These are phyloP conservation scores for Fusarium acutatum DNA, from an alignment of 2,329 filamentous ascomycete genomes.

Conservation along the genomic window DNA sequence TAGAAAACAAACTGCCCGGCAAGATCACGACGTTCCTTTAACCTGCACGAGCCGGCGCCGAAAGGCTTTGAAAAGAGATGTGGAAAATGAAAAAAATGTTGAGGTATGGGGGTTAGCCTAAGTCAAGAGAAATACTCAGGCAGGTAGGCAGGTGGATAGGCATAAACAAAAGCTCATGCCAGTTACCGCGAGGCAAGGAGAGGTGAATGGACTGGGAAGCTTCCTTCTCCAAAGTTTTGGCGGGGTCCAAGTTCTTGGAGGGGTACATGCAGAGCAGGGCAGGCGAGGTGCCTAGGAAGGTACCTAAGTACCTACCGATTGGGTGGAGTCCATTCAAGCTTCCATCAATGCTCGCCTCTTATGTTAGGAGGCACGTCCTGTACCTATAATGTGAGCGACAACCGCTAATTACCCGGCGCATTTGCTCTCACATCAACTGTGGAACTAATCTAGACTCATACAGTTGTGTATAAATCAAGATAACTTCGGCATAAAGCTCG, in stretches of 20 bases:
- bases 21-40: not conserved
- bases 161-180: slow-evolving; percentile 21
- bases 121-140: not conserved
- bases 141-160: not conserved
- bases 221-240: slow-evolving; percentile 40
- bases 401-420: slow-evolving; percentile 45
- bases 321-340: not conserved
- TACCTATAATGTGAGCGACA: not conserved
- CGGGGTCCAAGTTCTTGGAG: slow-evolving; percentile 46
- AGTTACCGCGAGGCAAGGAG: slow-evolving; percentile 8
- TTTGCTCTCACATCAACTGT: not conserved
- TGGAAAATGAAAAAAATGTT: not conserved
- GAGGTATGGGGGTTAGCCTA: slow-evolving; percentile 9
- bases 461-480: not conserved
- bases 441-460: not conserved
- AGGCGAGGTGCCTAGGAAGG: not conserved
- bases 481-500: not conserved
- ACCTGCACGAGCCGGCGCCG: not conserved
- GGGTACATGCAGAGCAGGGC: slow-evolving; percentile 37
- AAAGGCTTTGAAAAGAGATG: not conserved
- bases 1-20: not conserved
- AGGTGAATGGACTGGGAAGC: slow-evolving; percentile 4
- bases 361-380: not conserved
- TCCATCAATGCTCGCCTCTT: not conserved
- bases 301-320: not conserved